Evolutionary conservation across 768 basidiomycete species (phyloP), one percentile per base, ranked within the genome.

Genomic region (Serendipita sp.): DNA sequence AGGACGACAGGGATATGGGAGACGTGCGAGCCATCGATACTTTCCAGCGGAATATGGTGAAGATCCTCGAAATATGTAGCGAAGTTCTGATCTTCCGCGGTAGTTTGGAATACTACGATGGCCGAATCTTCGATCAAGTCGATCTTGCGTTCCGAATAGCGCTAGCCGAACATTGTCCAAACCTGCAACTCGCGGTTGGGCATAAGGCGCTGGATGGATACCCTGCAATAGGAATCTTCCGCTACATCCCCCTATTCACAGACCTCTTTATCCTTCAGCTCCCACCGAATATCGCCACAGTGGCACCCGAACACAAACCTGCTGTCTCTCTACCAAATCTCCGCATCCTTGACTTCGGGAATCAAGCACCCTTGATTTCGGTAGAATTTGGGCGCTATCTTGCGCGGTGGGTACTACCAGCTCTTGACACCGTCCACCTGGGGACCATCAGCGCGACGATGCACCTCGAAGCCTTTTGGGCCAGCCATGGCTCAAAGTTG

Each of bases 311-410:
- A n/a, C 28, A 60, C 56, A 60, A 38, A 60, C 56, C 56, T 8
- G 16, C 56, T 30, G n/a, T 60, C 36, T 34, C 56, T n/a, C 41
- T 60, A 2, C 56, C 56, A 10, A 28, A 60, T 32, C 28, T 60
- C 34, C 56, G 56, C 56, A n/a, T 60, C 23, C 35, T 60, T 35
- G 56, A 60, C 35, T 28, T 60, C 56, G 56, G 56, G 28, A 32
- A 60, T 35, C 56, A 60, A 32, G 56, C 56, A n/a, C 56, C 56
- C 16, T 35, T 60, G 8, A 60, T 60, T 35, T 60, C 56, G 8
- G 4, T 36, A 23, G 56, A 60, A 28, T 60, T 60, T 60, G 56
- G 56, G 16, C 8, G 56, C 5, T 60, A 60, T 36, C 56, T 60
- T 35, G 16, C 56, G 10, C 56, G 56, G 2, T 60, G 56, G 56